These are phyloP conservation scores for Chernovozyma sophiae-reginae DNA, from an alignment of 1,139 yeast genomes.

Conservation along the genomic window DNA sequence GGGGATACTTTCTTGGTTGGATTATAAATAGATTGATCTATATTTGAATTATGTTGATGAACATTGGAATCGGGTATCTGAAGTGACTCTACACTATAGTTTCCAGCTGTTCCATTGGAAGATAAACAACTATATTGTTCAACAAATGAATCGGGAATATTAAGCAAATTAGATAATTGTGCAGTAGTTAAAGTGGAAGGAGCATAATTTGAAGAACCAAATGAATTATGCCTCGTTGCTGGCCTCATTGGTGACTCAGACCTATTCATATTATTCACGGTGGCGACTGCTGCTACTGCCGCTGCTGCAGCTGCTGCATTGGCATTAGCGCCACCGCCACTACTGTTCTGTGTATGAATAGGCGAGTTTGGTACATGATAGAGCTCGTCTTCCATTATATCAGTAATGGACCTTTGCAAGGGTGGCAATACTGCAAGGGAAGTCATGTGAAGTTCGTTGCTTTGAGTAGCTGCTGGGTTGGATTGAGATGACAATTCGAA, in stretches of 20 bases:
- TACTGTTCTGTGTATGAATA: background rate
- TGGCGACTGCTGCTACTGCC: constrained; percentile 1
- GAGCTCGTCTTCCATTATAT: constrained; percentile 63
- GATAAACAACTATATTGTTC: constrained; percentile 21
- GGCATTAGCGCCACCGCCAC: constrained; percentile 1
- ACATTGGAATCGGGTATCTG: background rate
- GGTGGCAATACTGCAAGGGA: constrained; percentile 45
- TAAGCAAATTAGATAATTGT: constrained; percentile 23
- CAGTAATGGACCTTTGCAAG: constrained; percentile 52
- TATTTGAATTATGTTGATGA: constrained; percentile 5
- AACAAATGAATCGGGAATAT: constrained; percentile 29
- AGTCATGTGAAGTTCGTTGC: constrained; percentile 28
- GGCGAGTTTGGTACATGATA: constrained; percentile 39
- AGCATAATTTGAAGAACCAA: constrained; percentile 12
- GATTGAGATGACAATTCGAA: background rate
- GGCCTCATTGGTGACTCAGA: constrained; percentile 10
- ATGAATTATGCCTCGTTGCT: constrained; percentile 10
- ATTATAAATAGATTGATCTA: constrained; percentile 9
- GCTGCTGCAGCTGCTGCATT: constrained; percentile 1
- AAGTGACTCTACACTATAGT: background rate
- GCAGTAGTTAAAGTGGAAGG: constrained; percentile 10
- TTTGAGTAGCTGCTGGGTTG: constrained; percentile 1
- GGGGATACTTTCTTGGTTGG: constrained; percentile 18
- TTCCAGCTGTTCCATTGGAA: background rate
- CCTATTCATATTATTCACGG: background rate